Conservation (phyloP, 306 rosid species). For the Gastrolobium villosum region DNA sequence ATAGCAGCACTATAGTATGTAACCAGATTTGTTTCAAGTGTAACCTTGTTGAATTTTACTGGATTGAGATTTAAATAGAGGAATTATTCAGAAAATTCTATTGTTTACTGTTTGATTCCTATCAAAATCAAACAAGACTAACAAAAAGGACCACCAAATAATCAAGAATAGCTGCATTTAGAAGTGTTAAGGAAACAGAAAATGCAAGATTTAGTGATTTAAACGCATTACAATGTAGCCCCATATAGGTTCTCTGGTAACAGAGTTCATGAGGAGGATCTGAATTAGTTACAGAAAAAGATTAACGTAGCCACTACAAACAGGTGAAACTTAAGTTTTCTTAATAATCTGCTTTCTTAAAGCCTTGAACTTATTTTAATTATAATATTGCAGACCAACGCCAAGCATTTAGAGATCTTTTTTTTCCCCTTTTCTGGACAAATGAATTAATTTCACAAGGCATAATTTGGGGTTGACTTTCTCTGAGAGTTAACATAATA, state of each 20-base stretch:
- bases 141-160: neutral
- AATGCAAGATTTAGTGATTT: constrained; percentile 10
- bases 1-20: no score
- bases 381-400: neutral
- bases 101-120: no score
- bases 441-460: constrained; percentile 10
- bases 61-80: no score
- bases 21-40: no score
- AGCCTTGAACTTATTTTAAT: constrained; percentile 3
- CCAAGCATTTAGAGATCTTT: neutral
- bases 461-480: neutral
- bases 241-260: constrained; percentile 1
- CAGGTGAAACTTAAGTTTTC: constrained; percentile 3
- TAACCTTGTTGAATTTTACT: no score
- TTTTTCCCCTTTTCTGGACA: neutral
- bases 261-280: constrained; percentile 3
- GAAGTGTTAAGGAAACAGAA: neutral
- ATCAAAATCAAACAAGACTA: constrained; percentile 28
- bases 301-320: neutral
- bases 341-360: neutral
- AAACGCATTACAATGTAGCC: neutral
- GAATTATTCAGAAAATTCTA: no score
- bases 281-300: neutral
- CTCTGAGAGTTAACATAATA: neutral
- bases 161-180: neutral